Evolutionary conservation across 306 rosid genomes (phyloP).

Genomic region (Delonix regia): DNA sequence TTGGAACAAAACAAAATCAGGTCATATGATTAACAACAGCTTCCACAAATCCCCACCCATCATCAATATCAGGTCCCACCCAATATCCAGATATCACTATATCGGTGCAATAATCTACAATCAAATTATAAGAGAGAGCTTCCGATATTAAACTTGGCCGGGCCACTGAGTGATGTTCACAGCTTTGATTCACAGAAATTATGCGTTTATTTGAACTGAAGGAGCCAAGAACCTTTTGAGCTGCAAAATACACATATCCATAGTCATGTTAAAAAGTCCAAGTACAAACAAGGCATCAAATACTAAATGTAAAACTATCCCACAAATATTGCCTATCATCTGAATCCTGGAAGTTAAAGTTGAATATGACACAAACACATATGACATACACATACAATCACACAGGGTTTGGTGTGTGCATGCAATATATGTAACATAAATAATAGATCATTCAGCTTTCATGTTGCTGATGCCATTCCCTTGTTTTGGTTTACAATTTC

Average conservation of each 20-base stretch:
- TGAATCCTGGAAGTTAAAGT: conserved; percentile 16
- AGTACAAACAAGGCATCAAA: conserved; percentile 18
- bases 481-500: conserved; percentile 6
- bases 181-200: conserved; percentile 38
- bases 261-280: conserved; percentile 27
- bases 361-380: conserved; percentile 27
- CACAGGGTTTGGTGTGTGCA: background rate
- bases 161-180: conserved; percentile 35
- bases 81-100: conserved; percentile 76
- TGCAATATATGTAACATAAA: background rate
- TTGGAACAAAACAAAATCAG: conserved; percentile 33
- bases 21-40: conserved; percentile 63
- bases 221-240: conserved; percentile 41
- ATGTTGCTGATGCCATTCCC: background rate
- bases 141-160: conserved; percentile 40
- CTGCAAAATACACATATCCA: conserved; percentile 61
- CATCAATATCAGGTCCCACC: conserved; percentile 95
- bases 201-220: conserved; percentile 38
- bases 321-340: conserved; percentile 6
- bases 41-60: conserved; percentile 90
- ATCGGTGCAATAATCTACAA: conserved; percentile 46
- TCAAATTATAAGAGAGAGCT: conserved; percentile 37
- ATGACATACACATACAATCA: background rate
- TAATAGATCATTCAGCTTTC: conserved; percentile 14
- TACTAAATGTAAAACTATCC: conserved; percentile 26